phyloP scores from a whole-genome alignment of 2,329 filamentous ascomycete species.

The Scedosporium boydii region DNA sequence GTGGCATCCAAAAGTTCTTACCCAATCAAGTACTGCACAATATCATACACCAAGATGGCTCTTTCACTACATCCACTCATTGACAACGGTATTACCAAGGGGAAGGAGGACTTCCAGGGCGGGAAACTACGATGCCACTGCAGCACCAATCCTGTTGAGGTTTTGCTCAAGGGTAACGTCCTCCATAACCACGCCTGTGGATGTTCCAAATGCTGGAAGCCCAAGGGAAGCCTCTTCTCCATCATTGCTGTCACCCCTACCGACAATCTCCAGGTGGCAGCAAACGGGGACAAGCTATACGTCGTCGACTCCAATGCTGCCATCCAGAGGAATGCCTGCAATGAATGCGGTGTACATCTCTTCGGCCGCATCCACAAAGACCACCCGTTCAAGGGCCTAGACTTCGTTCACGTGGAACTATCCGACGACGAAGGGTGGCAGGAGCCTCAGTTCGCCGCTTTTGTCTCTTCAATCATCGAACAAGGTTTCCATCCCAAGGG shows the following conservation, averaged over 20 bases:
- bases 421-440: constrained; percentile 55
- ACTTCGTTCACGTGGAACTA: constrained; percentile 37
- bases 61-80: constrained; percentile 50
- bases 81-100: constrained; percentile 51
- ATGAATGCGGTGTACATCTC: constrained; percentile 50
- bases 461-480: constrained; percentile 60
- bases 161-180: constrained; percentile 48
- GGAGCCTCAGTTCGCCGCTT: constrained; percentile 61
- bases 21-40: too few species aligned
- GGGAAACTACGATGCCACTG: constrained; percentile 56
- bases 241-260: constrained; percentile 51
- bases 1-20: too few species aligned
- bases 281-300: constrained; percentile 46
- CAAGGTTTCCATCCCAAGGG: constrained; percentile 49
- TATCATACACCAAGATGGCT: constrained; percentile 15
- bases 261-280: constrained; percentile 44
- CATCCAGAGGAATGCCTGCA: constrained; percentile 54
- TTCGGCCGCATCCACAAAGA: constrained; percentile 56
- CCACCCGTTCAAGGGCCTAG: constrained; percentile 38
- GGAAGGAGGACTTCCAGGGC: constrained; percentile 42
- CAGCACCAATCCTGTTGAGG: constrained; percentile 41
- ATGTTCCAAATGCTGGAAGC: constrained; percentile 67
- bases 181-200: constrained; percentile 63
- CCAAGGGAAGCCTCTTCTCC: constrained; percentile 52
- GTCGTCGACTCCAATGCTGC: constrained; percentile 45